Percentiles rank a stretch among this genome's conserved stretches.
Conservation (phyloP, 2,329 filamentous ascomycete species). For the Rugonectria rugulosa region DNA sequence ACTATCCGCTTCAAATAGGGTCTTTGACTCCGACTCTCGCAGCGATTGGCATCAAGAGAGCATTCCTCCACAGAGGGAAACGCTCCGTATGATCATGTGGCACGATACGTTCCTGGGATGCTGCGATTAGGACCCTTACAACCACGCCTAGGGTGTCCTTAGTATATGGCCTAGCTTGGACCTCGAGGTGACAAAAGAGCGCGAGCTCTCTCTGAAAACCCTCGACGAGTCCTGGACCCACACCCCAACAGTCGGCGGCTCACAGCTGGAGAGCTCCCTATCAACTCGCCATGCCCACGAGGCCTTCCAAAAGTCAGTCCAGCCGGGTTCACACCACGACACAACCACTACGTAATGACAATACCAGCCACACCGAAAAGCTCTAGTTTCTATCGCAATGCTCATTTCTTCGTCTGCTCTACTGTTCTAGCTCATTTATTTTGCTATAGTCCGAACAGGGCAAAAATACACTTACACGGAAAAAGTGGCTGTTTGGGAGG, state of each 20-base stretch:
- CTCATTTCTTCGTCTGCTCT: background rate
- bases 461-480: slow-evolving; percentile 21
- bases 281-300: slow-evolving; percentile 32
- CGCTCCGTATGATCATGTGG: slow-evolving; percentile 18
- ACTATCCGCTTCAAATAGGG: no score
- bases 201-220: background rate
- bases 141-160: slow-evolving; percentile 28
- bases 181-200: no score
- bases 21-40: no score
- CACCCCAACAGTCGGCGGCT: slow-evolving; percentile 29
- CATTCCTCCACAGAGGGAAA: background rate
- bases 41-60: background rate
- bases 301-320: slow-evolving; percentile 18
- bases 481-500: background rate
- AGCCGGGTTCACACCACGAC: slow-evolving; percentile 1
- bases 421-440: background rate
- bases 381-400: background rate
- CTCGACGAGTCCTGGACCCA: slow-evolving; percentile 25
- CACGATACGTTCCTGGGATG: slow-evolving; percentile 11
- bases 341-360: slow-evolving; percentile 7
- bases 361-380: background rate
- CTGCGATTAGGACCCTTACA: slow-evolving; percentile 6
- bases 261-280: slow-evolving; percentile 29
- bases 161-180: no score
- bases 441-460: background rate